These are phyloP conservation scores for Pseudozyma thailandica DNA, from an alignment of 1,284 basidiomycete species.

Conservation along the genomic window DNA sequence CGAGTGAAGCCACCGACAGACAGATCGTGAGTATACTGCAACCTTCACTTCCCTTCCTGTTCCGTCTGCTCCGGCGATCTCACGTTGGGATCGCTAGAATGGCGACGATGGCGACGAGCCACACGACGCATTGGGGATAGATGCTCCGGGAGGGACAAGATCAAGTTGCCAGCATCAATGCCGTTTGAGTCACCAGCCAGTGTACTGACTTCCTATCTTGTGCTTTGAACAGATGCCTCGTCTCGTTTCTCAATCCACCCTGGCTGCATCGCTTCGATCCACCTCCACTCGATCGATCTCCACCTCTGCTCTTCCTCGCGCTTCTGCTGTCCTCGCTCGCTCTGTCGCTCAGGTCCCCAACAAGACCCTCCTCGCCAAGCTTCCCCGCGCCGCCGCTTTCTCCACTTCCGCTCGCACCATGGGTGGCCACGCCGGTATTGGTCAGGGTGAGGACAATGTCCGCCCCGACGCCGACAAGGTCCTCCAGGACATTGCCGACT, in stretches of 20 bases:
- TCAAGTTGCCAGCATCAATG: no score
- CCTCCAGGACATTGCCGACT: slow-evolving; percentile 64
- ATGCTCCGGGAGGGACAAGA: no score
- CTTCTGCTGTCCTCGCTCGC: slow-evolving; percentile 34
- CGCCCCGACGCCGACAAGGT: slow-evolving; percentile 64
- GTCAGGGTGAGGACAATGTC: slow-evolving; percentile 65
- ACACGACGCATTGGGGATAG: not conserved
- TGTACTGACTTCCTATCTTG: no score
- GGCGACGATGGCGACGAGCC: not conserved
- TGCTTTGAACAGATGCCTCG: slow-evolving; percentile 53
- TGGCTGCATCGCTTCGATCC: slow-evolving; percentile 53
- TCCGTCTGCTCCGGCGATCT: not conserved
- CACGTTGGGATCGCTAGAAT: not conserved
- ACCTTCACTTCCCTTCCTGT: not conserved
- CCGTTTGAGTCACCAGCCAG: no score
- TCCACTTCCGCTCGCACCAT: slow-evolving; percentile 53
- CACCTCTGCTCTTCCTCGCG: slow-evolving; percentile 44
- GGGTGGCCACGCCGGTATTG: slow-evolving; percentile 53
- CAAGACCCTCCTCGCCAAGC: slow-evolving; percentile 24
- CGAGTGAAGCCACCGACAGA: slow-evolving; percentile 22
- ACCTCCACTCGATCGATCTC: slow-evolving; percentile 52
- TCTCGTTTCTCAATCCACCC: slow-evolving; percentile 48
- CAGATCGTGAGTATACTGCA: slow-evolving; percentile 33
- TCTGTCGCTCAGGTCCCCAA: slow-evolving; percentile 24
- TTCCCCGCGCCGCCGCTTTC: slow-evolving; percentile 45